A percentile compares a stretch with the other conserved stretches of the same genome.
Evolutionary conservation across 2,329 filamentous ascomycete genomes (phyloP).

Genomic region (Claviceps citrina): DNA sequence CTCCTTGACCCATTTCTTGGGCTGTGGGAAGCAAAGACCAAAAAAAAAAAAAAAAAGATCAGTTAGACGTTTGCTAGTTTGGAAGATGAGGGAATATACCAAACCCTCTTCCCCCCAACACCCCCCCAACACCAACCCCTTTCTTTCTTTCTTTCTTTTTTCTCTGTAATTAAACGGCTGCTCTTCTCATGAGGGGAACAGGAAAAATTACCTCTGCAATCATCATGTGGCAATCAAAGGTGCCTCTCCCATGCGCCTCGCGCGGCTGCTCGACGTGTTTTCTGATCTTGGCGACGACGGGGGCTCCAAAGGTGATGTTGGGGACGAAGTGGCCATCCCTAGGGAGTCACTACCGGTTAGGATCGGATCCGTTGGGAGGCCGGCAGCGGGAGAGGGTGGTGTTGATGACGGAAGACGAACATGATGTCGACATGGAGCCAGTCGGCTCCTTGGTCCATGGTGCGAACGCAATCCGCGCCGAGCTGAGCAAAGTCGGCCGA

Average conservation of each 20-base stretch:
- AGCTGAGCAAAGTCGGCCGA: conserved; percentile 89
- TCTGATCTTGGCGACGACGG: conserved; percentile 88
- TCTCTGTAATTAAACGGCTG: no score
- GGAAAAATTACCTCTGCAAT: conserved; percentile 79
- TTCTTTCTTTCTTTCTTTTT: no score
- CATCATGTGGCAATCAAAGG: conserved; percentile 99
- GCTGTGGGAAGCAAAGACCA: no score
- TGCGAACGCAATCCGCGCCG: conserved; percentile 70
- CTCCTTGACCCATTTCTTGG: conserved; percentile 94
- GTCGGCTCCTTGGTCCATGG: conserved; percentile 75
- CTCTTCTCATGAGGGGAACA: no score
- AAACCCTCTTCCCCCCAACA: no score
- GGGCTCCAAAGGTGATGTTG: conserved; percentile 92
- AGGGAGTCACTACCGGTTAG: not conserved
- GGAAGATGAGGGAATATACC: not conserved
- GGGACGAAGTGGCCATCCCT: conserved; percentile 99
- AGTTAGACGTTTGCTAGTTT: no score
- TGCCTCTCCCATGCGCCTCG: conserved; percentile 60
- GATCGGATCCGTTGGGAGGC: not conserved
- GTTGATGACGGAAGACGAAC: conserved; percentile 21
- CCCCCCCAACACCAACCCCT: no score
- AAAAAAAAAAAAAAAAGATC: no score
- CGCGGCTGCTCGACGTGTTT: conserved; percentile 65
- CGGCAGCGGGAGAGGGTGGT: conserved; percentile 12
- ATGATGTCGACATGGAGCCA: conserved; percentile 93